Evolutionary conservation across 192 early-diverging fungal species (phyloP).

Genomic region (Backusella westeae): DNA sequence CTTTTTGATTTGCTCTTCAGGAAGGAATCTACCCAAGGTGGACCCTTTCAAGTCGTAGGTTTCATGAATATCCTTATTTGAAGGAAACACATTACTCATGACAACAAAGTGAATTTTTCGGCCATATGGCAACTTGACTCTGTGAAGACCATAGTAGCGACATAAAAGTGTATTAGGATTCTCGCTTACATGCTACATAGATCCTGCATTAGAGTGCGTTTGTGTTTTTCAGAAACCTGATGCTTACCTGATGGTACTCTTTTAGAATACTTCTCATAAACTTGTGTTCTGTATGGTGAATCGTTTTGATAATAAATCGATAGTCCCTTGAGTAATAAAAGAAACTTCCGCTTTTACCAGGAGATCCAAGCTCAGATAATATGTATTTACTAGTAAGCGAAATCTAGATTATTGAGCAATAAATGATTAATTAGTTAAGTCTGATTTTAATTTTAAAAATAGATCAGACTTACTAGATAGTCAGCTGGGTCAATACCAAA

Average conservation of each 20-base stretch:
- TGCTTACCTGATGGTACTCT: conserved; percentile 71
- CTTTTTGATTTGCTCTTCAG: conserved; percentile 71
- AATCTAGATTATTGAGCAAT: conserved; percentile 43
- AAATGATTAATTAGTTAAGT: neutral
- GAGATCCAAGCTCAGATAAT: conserved; percentile 94
- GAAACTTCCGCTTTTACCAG: conserved; percentile 96
- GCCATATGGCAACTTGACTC: conserved; percentile 91
- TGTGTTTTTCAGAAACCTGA: neutral
- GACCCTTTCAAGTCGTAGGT: conserved; percentile 97
- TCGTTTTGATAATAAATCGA: conserved; percentile 99
- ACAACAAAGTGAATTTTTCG: conserved; percentile 98
- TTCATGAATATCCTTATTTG: conserved; percentile 97
- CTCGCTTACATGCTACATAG: conserved; percentile 68
- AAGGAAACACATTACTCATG: conserved; percentile 98
- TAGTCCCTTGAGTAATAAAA: conserved; percentile 99
- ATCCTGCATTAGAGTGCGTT: neutral
- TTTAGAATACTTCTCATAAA: conserved; percentile 87
- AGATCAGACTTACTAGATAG: conserved; percentile 70
- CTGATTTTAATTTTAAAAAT: neutral
- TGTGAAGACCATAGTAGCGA: conserved; percentile 93
- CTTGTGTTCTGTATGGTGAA: conserved; percentile 95
- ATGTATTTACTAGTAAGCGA: conserved; percentile 98
- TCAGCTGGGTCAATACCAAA: conserved; percentile 93
- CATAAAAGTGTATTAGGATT: conserved; percentile 91
- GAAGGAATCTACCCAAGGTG: conserved; percentile 79